These are phyloP conservation scores for Carex cristatella DNA, from an alignment of 176 grass and related monocot genomes.

Conservation along the genomic window DNA sequence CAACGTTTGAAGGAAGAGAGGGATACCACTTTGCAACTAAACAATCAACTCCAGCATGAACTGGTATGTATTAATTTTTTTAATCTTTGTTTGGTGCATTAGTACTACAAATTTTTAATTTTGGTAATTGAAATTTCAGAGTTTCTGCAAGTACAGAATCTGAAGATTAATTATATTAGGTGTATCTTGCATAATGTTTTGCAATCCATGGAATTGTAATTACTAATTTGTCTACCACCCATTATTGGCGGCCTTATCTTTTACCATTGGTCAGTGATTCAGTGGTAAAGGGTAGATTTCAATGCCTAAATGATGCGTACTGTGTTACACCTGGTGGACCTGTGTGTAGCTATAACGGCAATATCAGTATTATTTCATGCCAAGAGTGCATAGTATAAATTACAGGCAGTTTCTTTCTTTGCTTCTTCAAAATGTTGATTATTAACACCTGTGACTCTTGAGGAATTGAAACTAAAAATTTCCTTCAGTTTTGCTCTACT, in stretches of 20 bases:
- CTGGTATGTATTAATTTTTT: slow-evolving; percentile 32
- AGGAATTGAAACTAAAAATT: not conserved
- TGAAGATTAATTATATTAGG: not conserved
- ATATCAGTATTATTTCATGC: not conserved
- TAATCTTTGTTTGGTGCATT: not conserved
- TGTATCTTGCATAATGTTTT: not conserved
- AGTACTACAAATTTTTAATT: not conserved
- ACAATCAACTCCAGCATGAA: slow-evolving; percentile 86
- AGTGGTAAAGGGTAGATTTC: not conserved
- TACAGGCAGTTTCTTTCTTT: not conserved
- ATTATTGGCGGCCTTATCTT: not conserved
- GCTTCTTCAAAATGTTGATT: not conserved
- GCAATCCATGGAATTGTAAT: not conserved
- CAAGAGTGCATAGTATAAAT: not conserved
- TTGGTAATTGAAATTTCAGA: not conserved
- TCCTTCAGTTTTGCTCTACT: not conserved
- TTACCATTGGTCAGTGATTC: not conserved
- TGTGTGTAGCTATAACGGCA: not conserved
- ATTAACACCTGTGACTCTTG: not conserved
- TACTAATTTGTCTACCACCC: not conserved
- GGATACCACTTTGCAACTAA: slow-evolving; percentile 75
- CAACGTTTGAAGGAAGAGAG: slow-evolving; percentile 79
- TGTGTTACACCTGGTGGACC: not conserved
- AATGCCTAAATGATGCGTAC: not conserved
- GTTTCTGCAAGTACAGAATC: not conserved